Evolutionary conservation across 176 grass and related monocot genomes (phyloP).

Genomic region (Avena insularis): DNA sequence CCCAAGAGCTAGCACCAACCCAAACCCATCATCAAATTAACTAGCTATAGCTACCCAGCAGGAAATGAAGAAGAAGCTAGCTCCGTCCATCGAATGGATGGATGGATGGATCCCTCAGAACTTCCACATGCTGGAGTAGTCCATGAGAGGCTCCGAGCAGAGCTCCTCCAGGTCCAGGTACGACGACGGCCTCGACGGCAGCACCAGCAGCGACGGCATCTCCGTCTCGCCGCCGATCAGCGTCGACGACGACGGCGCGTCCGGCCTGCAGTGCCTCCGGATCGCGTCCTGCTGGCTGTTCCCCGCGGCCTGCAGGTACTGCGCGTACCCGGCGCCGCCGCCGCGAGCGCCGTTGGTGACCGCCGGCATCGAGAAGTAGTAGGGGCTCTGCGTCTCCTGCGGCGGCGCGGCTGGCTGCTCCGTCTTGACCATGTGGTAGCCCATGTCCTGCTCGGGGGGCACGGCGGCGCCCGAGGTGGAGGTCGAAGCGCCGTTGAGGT

Average conservation of each 20-base stretch:
- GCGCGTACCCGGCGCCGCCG: not conserved
- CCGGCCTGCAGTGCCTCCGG: slow-evolving; percentile 44
- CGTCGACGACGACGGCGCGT: not conserved
- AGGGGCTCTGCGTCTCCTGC: not conserved
- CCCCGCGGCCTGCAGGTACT: not conserved
- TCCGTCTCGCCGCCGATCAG: not conserved
- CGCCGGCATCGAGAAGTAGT: slow-evolving; percentile 35
- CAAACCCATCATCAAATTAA: not conserved
- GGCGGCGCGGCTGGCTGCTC: not conserved
- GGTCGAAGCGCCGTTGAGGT: not conserved
- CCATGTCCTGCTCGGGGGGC: not conserved
- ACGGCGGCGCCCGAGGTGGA: slow-evolving; percentile 18
- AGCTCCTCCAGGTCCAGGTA: slow-evolving; percentile 47
- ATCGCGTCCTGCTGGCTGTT: slow-evolving; percentile 43
- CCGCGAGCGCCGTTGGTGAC: not conserved
- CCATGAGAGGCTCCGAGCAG: slow-evolving; percentile 8
- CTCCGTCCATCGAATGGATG: not conserved
- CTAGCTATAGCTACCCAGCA: not conserved
- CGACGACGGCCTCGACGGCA: not conserved
- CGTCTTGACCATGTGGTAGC: slow-evolving; percentile 7
- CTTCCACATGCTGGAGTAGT: slow-evolving; percentile 58
- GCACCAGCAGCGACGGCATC: not conserved
- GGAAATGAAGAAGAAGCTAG: not conserved
- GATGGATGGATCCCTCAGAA: slow-evolving; percentile 1
- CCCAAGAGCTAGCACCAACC: not conserved